Base-by-base conservation (phyloP, 805 yeast genomes). In the Hanseniaspora vineae region DNA sequence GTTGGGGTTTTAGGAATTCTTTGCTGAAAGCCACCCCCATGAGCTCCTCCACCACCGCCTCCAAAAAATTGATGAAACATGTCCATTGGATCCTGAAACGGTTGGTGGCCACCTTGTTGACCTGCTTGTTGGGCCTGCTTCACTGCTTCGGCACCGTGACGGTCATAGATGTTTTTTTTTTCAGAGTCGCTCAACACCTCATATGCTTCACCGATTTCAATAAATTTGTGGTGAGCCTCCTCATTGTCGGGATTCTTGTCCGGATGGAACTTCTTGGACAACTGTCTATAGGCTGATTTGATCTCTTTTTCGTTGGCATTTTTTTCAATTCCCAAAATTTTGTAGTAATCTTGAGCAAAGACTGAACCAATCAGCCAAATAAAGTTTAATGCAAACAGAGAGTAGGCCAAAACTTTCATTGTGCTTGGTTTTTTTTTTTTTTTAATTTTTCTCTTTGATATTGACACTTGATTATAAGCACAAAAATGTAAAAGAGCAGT, bases 151-250 rank as follows among this genome's bases (percentile, higher is more conserved):
- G 76, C 78, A 31, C 98, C 98, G 57, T 70, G 84, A 44, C 70
- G 69, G 62, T 89, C 95, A 62, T 80, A 89, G 12, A 78, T 70
- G 29, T 69, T 57, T 50, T 82, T 74, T 64, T 84, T 84, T 49
- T 84, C 85, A 4, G 73, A 61, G 60, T 87, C 86, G 53, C 78
- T 74, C 51, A 88, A 71, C 12, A 87, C 84, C 48, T 88, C 96
- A 62, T 90, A 90, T 0, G 97, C 97, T 58, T 84, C 95, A 14
- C 95, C 95, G 31, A 92, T 76, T 64, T 88, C 95, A 45, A 92
- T 81, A 62, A 89, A 92, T 65, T 77, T 81, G 45, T 83, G 81
- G 54, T 85, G 88, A 1, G 97, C 95, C 31, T 75, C 82, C 9
- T 85, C 87, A 55, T 81, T 77, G 6, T 81, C 83, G 5, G 83